Evolutionary conservation across 2,329 filamentous ascomycete species (phyloP).

Genomic region (Ophiostoma ulmi): DNA sequence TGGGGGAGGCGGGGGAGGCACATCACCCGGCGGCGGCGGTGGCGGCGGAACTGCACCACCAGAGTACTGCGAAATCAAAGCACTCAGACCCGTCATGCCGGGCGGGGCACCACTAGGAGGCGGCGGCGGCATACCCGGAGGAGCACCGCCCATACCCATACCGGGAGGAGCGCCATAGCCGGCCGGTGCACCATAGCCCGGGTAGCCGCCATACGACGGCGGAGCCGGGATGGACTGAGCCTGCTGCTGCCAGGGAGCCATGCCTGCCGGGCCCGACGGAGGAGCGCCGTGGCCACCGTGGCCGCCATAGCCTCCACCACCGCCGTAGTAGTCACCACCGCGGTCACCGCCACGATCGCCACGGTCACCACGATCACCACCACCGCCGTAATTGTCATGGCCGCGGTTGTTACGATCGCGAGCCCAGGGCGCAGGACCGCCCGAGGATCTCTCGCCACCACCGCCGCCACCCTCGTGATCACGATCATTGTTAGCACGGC

Average conservation of each 20-base stretch:
- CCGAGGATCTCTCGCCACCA: constrained; percentile 35
- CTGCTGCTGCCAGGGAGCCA: constrained; percentile 40
- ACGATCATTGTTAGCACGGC: constrained; percentile 48
- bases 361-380: constrained; percentile 22
- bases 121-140: constrained; percentile 26
- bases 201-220: constrained; percentile 32
- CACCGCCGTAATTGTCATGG: constrained; percentile 40
- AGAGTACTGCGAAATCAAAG: constrained; percentile 59
- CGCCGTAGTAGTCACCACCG: constrained; percentile 27
- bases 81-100: constrained; percentile 42
- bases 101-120: constrained; percentile 20
- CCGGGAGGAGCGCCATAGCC: constrained; percentile 49
- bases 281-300: constrained; percentile 1
- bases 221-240: constrained; percentile 39
- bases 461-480: constrained; percentile 35
- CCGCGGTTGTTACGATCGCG: constrained; percentile 51
- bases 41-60: constrained; percentile 27
- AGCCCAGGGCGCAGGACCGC: constrained; percentile 55
- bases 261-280: constrained; percentile 53
- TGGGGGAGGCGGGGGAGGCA: constrained; percentile 36
- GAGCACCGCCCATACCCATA: constrained; percentile 26
- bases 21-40: constrained; percentile 30
- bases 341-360: constrained; percentile 31
- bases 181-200: constrained; percentile 48
- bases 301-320: constrained; percentile 27